Base-by-base conservation (phyloP, 805 yeast genomes). In the Sugiyamaella valdiviana region DNA sequence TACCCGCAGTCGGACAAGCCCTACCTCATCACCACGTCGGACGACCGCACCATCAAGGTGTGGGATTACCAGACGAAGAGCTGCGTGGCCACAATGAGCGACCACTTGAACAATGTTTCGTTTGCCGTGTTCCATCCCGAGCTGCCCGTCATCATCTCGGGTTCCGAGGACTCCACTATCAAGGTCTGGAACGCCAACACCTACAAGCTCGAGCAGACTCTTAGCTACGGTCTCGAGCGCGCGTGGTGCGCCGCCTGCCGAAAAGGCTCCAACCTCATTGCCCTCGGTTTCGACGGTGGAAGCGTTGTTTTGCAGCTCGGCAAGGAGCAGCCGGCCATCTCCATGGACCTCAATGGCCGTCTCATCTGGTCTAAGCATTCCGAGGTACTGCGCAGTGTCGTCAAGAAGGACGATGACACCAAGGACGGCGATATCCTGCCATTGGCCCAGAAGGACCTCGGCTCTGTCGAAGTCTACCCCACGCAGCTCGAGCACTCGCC, bases 91-190 rank as follows among this genome's bases (percentile, higher is more conserved):
- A 84, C 95, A 22, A 74, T 93, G 58, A 95, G 85, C 63, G 99
- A 97, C 32, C 99, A 93, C 64, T 74, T 88, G 57, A 79, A 95
- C 40, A 93, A 93, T 65, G 99, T 93, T 39, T 88, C 96, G 22
- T 93, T 89, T 72, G 99, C 99, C 6, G 80, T 90, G 32, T 93
- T 90, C 82, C 99, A 93, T 67, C 96, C 96, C n/a, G 95, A 91
- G 62, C 75, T 93, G 62, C 99, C 99, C 19, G 72, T 91, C 56
- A 90, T 93, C 55, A 77, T 93, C 42, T 88, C 97, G 2, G 99
- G 99, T 56, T 84, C 96, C 45, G 99, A 93, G 70, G 99, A 93
- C 70, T 88, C 95, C 46, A 83, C 96, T 7, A 75, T 93, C 57
- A 88, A 90, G 64, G 77, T 93, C 61, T 93, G 99, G 99, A 91